Conservation (phyloP, 2,329 filamentous ascomycete species). For the Aspergillus fructus region DNA sequence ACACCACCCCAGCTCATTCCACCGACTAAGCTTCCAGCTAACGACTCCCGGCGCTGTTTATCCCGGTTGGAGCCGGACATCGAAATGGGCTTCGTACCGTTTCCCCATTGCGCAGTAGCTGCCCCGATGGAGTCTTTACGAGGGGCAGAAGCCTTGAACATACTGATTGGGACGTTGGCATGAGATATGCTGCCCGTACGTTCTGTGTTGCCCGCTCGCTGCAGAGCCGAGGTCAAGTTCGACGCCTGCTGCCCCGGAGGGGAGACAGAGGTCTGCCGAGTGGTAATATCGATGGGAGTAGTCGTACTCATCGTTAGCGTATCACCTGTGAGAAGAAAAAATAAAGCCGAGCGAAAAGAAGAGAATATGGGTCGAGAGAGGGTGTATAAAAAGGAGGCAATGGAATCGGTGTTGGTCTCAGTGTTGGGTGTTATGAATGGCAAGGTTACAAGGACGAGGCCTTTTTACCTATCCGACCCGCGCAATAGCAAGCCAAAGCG, state of each 20-base stretch:
- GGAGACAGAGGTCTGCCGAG: constrained; percentile 57
- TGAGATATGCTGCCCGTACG: constrained; percentile 45
- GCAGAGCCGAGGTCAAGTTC: constrained; percentile 62
- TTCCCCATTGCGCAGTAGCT: constrained; percentile 54
- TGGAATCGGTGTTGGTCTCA: constrained; percentile 20
- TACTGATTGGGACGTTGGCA: constrained; percentile 39
- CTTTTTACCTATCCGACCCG: constrained; percentile 42
- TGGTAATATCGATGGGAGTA: constrained; percentile 61
- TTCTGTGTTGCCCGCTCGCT: constrained; percentile 47
- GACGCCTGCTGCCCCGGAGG: constrained; percentile 61
- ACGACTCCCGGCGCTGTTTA: constrained; percentile 57
- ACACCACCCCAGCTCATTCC: constrained; percentile 98
- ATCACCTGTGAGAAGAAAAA: constrained; percentile 32
- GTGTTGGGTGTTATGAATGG: constrained; percentile 35
- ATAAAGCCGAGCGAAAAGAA: constrained; percentile 28
- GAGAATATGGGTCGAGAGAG: constrained; percentile 16
- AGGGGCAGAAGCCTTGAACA: constrained; percentile 41
- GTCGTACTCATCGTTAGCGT: constrained; percentile 52
- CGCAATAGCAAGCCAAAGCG: constrained; percentile 44
- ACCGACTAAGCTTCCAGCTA: constrained; percentile 62
- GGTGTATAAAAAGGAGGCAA: constrained; percentile 30
- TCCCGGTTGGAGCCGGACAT: constrained; percentile 51
- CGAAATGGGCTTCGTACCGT: constrained; percentile 61
- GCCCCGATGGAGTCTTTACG: constrained; percentile 57
- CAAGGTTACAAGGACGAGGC: constrained; percentile 47